phyloP scores from a whole-genome alignment of 148 eudicot genomes.

The Heliosperma pusillum region DNA sequence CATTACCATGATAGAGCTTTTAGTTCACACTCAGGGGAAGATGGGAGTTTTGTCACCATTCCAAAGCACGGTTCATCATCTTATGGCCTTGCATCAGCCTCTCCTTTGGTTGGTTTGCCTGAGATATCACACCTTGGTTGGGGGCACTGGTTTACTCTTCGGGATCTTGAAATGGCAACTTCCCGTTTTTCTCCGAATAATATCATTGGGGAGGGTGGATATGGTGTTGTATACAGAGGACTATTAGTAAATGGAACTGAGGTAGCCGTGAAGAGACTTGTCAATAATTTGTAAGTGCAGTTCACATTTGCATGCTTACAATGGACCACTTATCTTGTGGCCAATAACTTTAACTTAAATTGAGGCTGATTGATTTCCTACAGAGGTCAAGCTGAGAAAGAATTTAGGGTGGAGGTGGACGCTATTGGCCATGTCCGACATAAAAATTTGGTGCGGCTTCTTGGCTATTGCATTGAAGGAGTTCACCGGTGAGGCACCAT shows the following conservation, averaged over 20 bases:
- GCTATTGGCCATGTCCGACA: conserved; percentile 94
- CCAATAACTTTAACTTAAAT: not conserved
- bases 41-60: conserved; percentile 58
- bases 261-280: conserved; percentile 88
- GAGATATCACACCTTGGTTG: conserved; percentile 88
- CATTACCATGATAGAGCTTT: conserved; percentile 63
- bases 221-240: conserved; percentile 82
- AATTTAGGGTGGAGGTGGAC: conserved; percentile 89
- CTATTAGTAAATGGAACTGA: conserved; percentile 68
- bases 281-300: conserved; percentile 73
- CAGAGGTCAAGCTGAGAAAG: conserved; percentile 93
- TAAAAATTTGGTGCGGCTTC: conserved; percentile 83
- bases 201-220: conserved; percentile 88
- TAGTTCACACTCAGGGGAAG: conserved; percentile 82
- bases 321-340: conserved; percentile 8
- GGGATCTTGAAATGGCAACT: conserved; percentile 80
- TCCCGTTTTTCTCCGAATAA: conserved; percentile 57
- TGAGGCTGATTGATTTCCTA: conserved; percentile 19
- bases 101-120: conserved; percentile 85
- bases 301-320: not conserved
- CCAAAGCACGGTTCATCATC: conserved; percentile 52
- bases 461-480: conserved; percentile 91
- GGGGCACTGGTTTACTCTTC: conserved; percentile 95
- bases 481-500: conserved; percentile 58
- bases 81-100: conserved; percentile 51